Conservation (phyloP, 129 eudicot species). For the Pulicaria dysenterica region DNA sequence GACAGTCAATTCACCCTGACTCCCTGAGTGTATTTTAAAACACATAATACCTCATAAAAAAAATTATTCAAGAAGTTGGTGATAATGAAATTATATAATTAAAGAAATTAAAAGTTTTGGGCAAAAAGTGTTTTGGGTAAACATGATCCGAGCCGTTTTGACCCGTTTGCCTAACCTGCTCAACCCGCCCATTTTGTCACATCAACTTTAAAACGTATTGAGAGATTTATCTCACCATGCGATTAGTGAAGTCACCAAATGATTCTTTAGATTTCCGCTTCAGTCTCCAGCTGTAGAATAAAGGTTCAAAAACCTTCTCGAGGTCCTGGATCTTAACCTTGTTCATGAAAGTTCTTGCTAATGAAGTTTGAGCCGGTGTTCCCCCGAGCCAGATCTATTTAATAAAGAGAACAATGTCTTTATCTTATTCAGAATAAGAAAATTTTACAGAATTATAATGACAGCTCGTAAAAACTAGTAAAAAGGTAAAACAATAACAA, state of each 20-base stretch:
- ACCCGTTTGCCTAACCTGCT: neutral
- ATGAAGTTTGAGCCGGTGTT: constrained; percentile 73
- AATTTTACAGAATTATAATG: neutral
- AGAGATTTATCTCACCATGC: constrained; percentile 54
- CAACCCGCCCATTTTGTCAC: constrained; percentile 13
- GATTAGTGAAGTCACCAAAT: constrained; percentile 89
- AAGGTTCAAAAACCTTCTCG: constrained; percentile 92
- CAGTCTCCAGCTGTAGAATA: constrained; percentile 79
- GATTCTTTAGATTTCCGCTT: constrained; percentile 80
- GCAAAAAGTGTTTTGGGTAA: neutral
- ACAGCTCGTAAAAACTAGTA: neutral
- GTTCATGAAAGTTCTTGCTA: constrained; percentile 77
- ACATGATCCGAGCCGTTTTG: neutral
- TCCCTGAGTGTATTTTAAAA: neutral
- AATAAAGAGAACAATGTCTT: neutral
- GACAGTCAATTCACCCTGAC: too few relatives aligned
- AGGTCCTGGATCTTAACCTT: constrained; percentile 90
- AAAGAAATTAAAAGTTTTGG: neutral
- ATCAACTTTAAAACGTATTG: neutral
- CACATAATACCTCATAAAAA: neutral
- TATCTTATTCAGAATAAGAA: neutral
- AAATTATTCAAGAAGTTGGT: neutral
- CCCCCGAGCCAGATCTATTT: constrained; percentile 96
- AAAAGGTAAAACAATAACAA: neutral
- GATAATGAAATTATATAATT: neutral